Evolutionary conservation across 2,329 filamentous ascomycete genomes (phyloP).

Genomic region (Pestalotiopsis sp.): DNA sequence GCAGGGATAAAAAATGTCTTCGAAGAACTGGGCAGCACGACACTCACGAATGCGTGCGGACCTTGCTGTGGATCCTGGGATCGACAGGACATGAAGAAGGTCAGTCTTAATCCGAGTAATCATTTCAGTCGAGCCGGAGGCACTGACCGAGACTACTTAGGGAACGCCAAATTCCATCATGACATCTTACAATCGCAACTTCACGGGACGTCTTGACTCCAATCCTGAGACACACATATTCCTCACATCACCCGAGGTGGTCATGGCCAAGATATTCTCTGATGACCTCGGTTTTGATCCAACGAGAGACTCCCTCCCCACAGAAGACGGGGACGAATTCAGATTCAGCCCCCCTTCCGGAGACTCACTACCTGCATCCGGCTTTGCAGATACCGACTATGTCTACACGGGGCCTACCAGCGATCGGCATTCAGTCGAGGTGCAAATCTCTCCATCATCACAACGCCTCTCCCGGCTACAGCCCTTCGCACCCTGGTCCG

Average conservation of each 20-base stretch:
- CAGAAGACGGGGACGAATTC: conserved; percentile 96
- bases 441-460: conserved; percentile 84
- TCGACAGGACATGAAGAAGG: conserved; percentile 87
- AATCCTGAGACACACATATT: conserved; percentile 95
- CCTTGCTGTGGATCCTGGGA: conserved; percentile 97
- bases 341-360: conserved; percentile 79
- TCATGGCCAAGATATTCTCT: conserved; percentile 83
- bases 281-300: conserved; percentile 93
- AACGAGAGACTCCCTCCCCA: conserved; percentile 86
- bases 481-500: conserved; percentile 87
- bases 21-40: conserved; percentile 92
- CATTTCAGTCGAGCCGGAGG: neutral
- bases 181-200: conserved; percentile 99
- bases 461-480: conserved; percentile 92
- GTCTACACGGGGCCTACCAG: conserved; percentile 94
- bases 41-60: conserved; percentile 93
- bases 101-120: neutral
- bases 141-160: neutral
- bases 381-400: conserved; percentile 89
- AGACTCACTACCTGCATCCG: conserved; percentile 74
- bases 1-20: conserved; percentile 93
- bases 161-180: conserved; percentile 95
- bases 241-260: conserved; percentile 87
- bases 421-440: conserved; percentile 72
- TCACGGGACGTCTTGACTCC: conserved; percentile 95